Evolutionary conservation across 495 filamentous ascomycete species (phyloP).

Genomic region (Paragyromitra xinjiangensis): DNA sequence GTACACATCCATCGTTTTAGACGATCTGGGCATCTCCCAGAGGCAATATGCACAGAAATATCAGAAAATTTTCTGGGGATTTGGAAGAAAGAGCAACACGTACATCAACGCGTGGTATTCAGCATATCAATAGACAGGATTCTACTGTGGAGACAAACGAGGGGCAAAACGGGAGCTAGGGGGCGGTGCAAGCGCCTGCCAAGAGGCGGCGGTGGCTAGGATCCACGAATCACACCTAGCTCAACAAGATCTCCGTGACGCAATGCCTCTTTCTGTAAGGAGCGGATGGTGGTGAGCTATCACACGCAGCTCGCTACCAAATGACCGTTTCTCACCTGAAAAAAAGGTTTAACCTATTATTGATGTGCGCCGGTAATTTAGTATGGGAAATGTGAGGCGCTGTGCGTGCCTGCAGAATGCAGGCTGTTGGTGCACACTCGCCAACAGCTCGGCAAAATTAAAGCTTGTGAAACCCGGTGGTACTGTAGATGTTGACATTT

Average conservation of each 20-base stretch:
- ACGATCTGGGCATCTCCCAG: neutral
- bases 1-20: conserved; percentile 7
- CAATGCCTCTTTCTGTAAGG: neutral
- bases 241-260: conserved; percentile 4
- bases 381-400: neutral
- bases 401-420: neutral
- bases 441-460: neutral
- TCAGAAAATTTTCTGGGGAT: neutral
- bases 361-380: neutral
- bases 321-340: neutral
- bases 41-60: neutral
- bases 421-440: neutral
- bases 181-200: conserved; percentile 33
- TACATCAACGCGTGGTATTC: neutral
- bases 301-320: neutral
- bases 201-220: conserved; percentile 27
- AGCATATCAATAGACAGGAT: neutral
- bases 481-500: neutral
- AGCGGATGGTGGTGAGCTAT: conserved; percentile 2
- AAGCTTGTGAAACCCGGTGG: neutral
- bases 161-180: conserved; percentile 20
- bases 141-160: conserved; percentile 8
- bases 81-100: conserved; percentile 5
- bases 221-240: conserved; percentile 5
- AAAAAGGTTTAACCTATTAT: neutral